A percentile compares a stretch with the other conserved stretches of the same genome.
These are phyloP conservation scores for Camillea tinctor DNA, from an alignment of 2,329 filamentous ascomycete species.

Conservation along the genomic window DNA sequence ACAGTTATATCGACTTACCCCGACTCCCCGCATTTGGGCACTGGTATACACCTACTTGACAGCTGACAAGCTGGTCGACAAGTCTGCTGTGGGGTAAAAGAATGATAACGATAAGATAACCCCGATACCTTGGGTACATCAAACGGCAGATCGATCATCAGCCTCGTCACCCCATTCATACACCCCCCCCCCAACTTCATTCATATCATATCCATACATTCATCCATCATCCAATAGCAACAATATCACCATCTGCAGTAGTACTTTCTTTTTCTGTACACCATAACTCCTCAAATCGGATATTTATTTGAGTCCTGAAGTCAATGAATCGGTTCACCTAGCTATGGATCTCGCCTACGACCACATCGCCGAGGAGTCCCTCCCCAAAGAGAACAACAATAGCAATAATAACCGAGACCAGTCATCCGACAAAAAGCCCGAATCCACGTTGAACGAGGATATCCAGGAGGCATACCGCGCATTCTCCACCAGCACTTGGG, in stretches of 20 bases:
- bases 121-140: constrained; percentile 16
- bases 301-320: background rate
- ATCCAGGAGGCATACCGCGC: constrained; percentile 95
- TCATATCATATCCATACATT: background rate
- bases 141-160: constrained; percentile 27
- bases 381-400: constrained; percentile 50
- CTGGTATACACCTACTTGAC: no score
- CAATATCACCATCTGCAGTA: background rate
- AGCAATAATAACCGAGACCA: constrained; percentile 35
- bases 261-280: background rate
- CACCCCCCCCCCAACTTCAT: constrained; percentile 2
- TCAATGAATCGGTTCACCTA: constrained; percentile 2
- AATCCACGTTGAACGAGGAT: constrained; percentile 73
- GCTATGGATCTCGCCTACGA: constrained; percentile 96
- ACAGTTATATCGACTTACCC: no score
- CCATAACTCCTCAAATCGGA: background rate
- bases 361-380: constrained; percentile 83
- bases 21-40: no score
- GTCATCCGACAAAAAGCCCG: constrained; percentile 43
- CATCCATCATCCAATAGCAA: background rate
- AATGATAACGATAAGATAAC: background rate
- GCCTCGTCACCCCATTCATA: constrained; percentile 24
- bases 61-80: background rate
- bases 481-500: constrained; percentile 90
- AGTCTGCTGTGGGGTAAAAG: background rate